Conservation (phyloP, 1,284 basidiomycete species). For the Exobasidium cylindrosporum region DNA sequence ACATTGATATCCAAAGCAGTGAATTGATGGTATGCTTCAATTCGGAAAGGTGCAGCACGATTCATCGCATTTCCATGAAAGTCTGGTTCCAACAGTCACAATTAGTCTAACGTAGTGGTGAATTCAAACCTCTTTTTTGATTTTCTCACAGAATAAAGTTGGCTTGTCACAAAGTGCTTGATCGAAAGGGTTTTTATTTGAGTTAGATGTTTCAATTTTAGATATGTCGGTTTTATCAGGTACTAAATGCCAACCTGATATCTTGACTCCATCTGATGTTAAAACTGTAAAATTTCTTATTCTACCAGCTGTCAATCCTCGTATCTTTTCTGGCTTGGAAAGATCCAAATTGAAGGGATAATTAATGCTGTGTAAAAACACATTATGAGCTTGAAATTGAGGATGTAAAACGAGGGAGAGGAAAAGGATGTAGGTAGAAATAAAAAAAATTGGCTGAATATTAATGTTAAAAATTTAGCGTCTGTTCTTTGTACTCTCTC, state of each 20-base stretch:
- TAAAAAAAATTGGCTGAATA: not conserved
- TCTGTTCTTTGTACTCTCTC: not conserved
- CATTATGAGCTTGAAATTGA: slow-evolving; percentile 4
- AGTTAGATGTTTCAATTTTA: not conserved
- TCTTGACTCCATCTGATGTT: not conserved
- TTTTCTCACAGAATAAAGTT: slow-evolving; percentile 65
- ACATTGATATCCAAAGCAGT: slow-evolving; percentile 69
- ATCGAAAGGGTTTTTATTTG: slow-evolving; percentile 11
- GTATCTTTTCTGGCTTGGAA: slow-evolving; percentile 2
- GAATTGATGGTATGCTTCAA: slow-evolving; percentile 66
- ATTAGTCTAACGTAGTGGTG: not conserved
- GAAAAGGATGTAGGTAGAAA: slow-evolving; percentile 3
- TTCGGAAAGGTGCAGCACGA: slow-evolving; percentile 66
- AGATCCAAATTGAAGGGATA: not conserved
- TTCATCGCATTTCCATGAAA: slow-evolving; percentile 86
- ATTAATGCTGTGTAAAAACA: slow-evolving; percentile 9
- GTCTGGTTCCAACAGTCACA: slow-evolving; percentile 52
- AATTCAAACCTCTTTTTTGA: not conserved
- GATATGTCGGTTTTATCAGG: not conserved
- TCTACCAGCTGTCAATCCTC: not conserved
- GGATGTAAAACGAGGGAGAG: slow-evolving; percentile 5
- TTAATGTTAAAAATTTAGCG: not conserved
- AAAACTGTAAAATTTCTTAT: not conserved
- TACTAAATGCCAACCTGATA: slow-evolving; percentile 7
- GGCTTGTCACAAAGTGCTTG: slow-evolving; percentile 59